Percentiles rank a stretch among this genome's conserved stretches.
phyloP scores from a whole-genome alignment of 768 basidiomycete species.

The Solioccasus polychromus region DNA sequence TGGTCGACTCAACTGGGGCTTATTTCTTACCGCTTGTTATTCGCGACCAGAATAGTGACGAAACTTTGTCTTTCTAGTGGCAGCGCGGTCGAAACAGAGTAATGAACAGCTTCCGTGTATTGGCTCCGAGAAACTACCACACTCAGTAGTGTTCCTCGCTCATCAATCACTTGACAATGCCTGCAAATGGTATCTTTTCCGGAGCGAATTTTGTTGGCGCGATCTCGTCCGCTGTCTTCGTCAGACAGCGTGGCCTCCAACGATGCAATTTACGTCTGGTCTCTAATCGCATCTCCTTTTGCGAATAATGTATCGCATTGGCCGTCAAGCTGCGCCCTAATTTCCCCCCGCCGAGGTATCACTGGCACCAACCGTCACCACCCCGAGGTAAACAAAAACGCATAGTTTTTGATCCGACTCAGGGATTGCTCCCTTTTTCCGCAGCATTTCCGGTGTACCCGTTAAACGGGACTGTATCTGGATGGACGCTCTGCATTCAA shows the following conservation, averaged over 20 bases:
- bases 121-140: slow-evolving; percentile 2
- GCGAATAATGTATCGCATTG: slow-evolving; percentile 7
- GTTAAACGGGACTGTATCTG: slow-evolving; percentile 11
- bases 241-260: slow-evolving; percentile 20
- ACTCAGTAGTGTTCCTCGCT: too few relatives aligned
- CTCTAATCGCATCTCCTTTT: slow-evolving; percentile 17
- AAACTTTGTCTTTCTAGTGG: too few relatives aligned
- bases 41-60: not conserved
- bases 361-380: not conserved
- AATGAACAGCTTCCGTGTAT: slow-evolving; percentile 4
- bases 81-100: too few relatives aligned
- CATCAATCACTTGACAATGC: too few relatives aligned
- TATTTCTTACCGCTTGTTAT: slow-evolving; percentile 4
- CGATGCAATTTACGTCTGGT: slow-evolving; percentile 24
- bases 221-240: slow-evolving; percentile 1
- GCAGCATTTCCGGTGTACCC: slow-evolving; percentile 8
- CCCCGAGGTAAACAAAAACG: slow-evolving; percentile 11
- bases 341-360: slow-evolving; percentile 7
- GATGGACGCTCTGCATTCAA: slow-evolving; percentile 6
- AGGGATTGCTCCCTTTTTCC: slow-evolving; percentile 19
- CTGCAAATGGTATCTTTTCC: too few relatives aligned
- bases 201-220: not conserved
- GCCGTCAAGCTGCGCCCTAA: slow-evolving; percentile 8
- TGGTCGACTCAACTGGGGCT: not conserved
- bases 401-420: slow-evolving; percentile 26